Evolutionary conservation across 805 yeast species (phyloP), one percentile per base, ranked within the genome.

Genomic region (Wickerhamia fluorescens): DNA sequence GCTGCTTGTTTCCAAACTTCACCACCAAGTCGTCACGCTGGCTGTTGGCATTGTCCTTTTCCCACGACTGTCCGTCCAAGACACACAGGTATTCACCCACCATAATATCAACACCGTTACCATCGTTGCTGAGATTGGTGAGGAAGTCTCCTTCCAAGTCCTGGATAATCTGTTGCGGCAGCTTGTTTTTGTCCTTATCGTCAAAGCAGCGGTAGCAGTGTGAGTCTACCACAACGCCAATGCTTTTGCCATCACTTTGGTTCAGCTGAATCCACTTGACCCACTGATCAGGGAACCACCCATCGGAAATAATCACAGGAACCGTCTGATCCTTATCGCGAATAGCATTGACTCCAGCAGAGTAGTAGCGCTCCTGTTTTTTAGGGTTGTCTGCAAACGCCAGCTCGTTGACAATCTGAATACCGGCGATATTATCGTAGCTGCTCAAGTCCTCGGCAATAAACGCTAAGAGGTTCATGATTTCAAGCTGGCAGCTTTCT

Each of bases 21-120:
- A 51, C 53, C 8, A 80, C 86, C n/a, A 69, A 56, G 14, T 68
- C 62, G 27, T 64, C 72, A 19, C 94, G 66, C 24, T 47, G 43
- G 14, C 45, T 31, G 29, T 51, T 41, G 23, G 62, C 60, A 20
- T 61, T 61, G 24, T 64, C 56, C 42, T 67, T 71, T 15, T 61
- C 53, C 96, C 96, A 89, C 0, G 94, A 66, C 14, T 62, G 44
- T 1, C 75, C 83, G 51, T 83, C 94, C 31, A 89, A 44, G 2
- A 85, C 95, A 56, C 95, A 85, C 0, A 95, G 83, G 53, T 74
- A 89, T 52, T 89, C 98, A 8, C 97, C 97, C 15, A 86, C 76
- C 47, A 85, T 63, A 31, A 81, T 65, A 47, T 87, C 96, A 2
- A 73, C 80, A 6, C 68, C 67, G 25, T 41, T 40, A 2, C 59